These are phyloP conservation scores for Ophioceras dolichostomum DNA, from an alignment of 2,329 filamentous ascomycete genomes.

Conservation along the genomic window DNA sequence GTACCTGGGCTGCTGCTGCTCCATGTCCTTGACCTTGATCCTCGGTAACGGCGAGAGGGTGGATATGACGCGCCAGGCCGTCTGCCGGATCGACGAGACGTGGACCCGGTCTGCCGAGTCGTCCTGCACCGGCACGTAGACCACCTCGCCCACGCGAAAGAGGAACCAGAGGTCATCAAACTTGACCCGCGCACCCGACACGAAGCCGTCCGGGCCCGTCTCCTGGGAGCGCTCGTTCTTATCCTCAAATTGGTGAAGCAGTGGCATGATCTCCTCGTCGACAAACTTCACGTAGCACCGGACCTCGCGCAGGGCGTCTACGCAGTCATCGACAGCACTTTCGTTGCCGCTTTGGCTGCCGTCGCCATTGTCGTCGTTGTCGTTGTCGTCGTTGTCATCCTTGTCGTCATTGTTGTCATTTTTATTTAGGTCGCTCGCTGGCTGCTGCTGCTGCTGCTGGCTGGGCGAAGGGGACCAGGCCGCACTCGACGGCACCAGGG, in stretches of 20 bases:
- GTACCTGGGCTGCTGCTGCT: neutral
- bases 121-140: constrained; percentile 19
- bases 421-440: neutral
- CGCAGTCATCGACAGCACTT: constrained; percentile 21
- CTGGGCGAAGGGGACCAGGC: too few relatives aligned
- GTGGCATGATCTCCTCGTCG: constrained; percentile 26
- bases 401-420: constrained; percentile 5
- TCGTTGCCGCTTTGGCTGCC: too few relatives aligned
- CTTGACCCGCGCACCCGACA: constrained; percentile 14
- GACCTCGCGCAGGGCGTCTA: constrained; percentile 26
- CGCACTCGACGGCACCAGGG: too few relatives aligned
- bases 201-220: neutral
- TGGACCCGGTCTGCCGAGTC: neutral
- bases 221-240: neutral
- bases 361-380: constrained; percentile 5
- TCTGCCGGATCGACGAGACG: neutral
- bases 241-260: constrained; percentile 14
- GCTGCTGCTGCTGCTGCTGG: neutral
- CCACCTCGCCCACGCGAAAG: constrained; percentile 24
- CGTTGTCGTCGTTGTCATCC: constrained; percentile 6
- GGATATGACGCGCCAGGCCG: neutral
- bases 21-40: neutral
- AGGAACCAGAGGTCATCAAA: constrained; percentile 30
- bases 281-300: constrained; percentile 29
- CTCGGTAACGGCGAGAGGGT: neutral